Evolutionary conservation across 306 rosid species (phyloP).

Genomic region (Abrus pulchellus): DNA sequence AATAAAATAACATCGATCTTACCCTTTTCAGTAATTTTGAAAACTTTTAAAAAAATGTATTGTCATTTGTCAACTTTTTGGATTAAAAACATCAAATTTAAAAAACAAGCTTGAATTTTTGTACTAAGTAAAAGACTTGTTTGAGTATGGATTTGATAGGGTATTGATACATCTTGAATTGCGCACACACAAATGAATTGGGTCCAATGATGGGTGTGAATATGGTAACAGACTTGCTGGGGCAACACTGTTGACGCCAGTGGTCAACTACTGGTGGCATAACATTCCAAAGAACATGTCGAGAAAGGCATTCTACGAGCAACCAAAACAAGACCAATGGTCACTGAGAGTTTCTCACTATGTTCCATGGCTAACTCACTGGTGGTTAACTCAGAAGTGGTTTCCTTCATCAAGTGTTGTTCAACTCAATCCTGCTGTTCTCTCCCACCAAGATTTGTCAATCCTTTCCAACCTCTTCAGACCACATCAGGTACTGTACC

Average conservation of each 20-base stretch:
- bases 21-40: too few species aligned
- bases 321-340: constrained; percentile 61
- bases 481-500: constrained; percentile 41
- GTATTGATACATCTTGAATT: neutral
- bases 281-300: constrained; percentile 57
- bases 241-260: constrained; percentile 60
- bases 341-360: constrained; percentile 61
- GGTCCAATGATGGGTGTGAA: neutral
- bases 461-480: constrained; percentile 10
- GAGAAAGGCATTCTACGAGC: constrained; percentile 50
- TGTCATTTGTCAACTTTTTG: too few species aligned
- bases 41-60: too few species aligned
- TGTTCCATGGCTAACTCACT: constrained; percentile 59
- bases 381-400: constrained; percentile 69
- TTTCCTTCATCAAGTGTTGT: constrained; percentile 60
- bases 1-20: too few species aligned
- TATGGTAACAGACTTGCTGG: constrained; percentile 61
- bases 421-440: constrained; percentile 32
- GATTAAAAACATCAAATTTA: too few species aligned
- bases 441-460: constrained; percentile 57
- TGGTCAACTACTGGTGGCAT: constrained; percentile 68
- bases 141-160: too few species aligned
- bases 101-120: too few species aligned
- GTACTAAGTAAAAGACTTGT: too few species aligned
- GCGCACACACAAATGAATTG: neutral